phyloP scores from a whole-genome alignment of 1,139 yeast species.

The Candida sanyaensis region DNA sequence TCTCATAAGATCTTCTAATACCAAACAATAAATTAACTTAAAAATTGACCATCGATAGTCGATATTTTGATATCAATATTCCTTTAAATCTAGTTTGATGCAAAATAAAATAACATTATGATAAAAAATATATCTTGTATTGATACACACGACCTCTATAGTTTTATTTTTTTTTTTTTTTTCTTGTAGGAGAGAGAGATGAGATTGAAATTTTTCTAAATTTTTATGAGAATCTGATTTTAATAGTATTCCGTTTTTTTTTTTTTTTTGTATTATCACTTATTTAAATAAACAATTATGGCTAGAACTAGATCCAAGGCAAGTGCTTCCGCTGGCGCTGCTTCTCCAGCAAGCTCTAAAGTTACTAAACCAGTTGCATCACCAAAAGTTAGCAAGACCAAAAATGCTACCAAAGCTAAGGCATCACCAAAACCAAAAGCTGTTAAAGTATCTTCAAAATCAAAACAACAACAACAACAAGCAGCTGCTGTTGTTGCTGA shows the following conservation, averaged over 20 bases:
- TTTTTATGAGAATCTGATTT: neutral
- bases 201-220: conserved; percentile 5
- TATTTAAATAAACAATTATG: conserved; percentile 16
- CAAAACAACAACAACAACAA: neutral
- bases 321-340: conserved; percentile 14
- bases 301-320: conserved; percentile 36
- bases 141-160: neutral
- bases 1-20: too few species aligned
- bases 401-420: conserved; percentile 7
- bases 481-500: too few species aligned
- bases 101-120: too few species aligned
- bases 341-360: conserved; percentile 20
- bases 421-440: conserved; percentile 5
- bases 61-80: too few species aligned
- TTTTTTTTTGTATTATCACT: neutral
- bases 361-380: conserved; percentile 12
- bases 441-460: conserved; percentile 3
- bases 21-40: too few species aligned
- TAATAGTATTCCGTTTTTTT: neutral
- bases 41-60: too few species aligned
- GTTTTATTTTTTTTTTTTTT: neutral
- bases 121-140: neutral
- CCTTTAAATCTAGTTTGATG: too few species aligned
- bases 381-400: conserved; percentile 7
- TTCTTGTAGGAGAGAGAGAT: neutral